Conservation (phyloP, 129 eudicot species). For the Gnaphalium uliginosum region DNA sequence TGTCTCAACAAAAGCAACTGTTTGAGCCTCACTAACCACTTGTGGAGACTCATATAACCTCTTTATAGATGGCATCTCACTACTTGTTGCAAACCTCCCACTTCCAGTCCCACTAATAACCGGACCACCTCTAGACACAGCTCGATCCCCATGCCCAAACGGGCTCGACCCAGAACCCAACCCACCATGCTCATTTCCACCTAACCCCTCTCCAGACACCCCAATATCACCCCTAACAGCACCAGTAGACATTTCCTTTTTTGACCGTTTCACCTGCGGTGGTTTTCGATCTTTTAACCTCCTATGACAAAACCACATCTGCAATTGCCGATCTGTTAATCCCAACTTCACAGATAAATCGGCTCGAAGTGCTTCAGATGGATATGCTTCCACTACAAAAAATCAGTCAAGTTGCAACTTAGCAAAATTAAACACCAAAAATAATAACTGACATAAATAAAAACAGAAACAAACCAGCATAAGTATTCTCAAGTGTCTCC, state of each 20-base stretch:
- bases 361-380: conserved; percentile 75
- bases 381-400: conserved; percentile 65
- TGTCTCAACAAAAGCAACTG: conserved; percentile 83
- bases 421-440: neutral
- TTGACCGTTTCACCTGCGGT: conserved; percentile 43
- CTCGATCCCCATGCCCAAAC: conserved; percentile 49
- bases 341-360: conserved; percentile 69
- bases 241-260: conserved; percentile 47
- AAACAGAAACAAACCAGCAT: conserved; percentile 55
- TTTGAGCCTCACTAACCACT: conserved; percentile 63
- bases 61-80: conserved; percentile 59
- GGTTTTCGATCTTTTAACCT: conserved; percentile 83
- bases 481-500: conserved; percentile 84
- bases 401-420: conserved; percentile 14
- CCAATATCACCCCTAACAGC: conserved; percentile 37
- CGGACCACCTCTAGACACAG: conserved; percentile 41
- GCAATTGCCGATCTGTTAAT: conserved; percentile 85
- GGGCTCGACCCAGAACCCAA: conserved; percentile 59
- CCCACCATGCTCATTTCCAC: conserved; percentile 52
- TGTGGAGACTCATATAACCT: conserved; percentile 75
- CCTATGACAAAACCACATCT: conserved; percentile 99
- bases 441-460: neutral
- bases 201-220: conserved; percentile 41
- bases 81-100: conserved; percentile 42
- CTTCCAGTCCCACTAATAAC: conserved; percentile 18